phyloP scores from a whole-genome alignment of 1,139 yeast species.

The Hanseniaspora uvarum region DNA sequence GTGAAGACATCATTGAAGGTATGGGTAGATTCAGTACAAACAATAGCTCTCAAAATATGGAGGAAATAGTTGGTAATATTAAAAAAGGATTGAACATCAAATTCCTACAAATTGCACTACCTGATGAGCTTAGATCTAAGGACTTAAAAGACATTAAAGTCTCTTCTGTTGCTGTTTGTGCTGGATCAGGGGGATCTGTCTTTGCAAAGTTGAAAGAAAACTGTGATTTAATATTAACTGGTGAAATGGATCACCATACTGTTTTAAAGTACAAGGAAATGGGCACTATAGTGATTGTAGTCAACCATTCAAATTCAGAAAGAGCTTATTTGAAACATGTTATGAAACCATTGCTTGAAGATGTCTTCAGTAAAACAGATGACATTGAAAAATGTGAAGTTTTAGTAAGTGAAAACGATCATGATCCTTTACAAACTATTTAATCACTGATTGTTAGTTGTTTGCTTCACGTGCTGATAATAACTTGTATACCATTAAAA shows the following conservation, averaged over 20 bases:
- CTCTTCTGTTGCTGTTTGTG: slow-evolving; percentile 70
- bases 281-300: slow-evolving; percentile 64
- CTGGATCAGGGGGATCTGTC: slow-evolving; percentile 84
- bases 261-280: slow-evolving; percentile 57
- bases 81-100: slow-evolving; percentile 46
- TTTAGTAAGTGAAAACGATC: slow-evolving; percentile 43
- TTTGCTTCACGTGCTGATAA: too few relatives aligned
- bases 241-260: slow-evolving; percentile 92
- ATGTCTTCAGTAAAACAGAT: slow-evolving; percentile 35
- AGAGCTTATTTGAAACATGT: slow-evolving; percentile 55
- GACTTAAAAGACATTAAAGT: slow-evolving; percentile 31
- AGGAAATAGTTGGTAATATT: slow-evolving; percentile 41
- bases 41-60: slow-evolving; percentile 38
- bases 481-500: too few relatives aligned
- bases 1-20: slow-evolving; percentile 40
- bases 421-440: slow-evolving; percentile 40
- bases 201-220: slow-evolving; percentile 29
- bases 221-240: slow-evolving; percentile 78
- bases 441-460: too few relatives aligned
- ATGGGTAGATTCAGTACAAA: slow-evolving; percentile 64
- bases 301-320: slow-evolving; percentile 89
- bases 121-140: slow-evolving; percentile 29
- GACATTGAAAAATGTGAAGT: slow-evolving; percentile 26
- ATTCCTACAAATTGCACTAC: slow-evolving; percentile 57
- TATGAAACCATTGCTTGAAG: slow-evolving; percentile 42